Evolutionary conservation across 345 rosid species (phyloP).

Genomic region (Bruguiera parviflora): DNA sequence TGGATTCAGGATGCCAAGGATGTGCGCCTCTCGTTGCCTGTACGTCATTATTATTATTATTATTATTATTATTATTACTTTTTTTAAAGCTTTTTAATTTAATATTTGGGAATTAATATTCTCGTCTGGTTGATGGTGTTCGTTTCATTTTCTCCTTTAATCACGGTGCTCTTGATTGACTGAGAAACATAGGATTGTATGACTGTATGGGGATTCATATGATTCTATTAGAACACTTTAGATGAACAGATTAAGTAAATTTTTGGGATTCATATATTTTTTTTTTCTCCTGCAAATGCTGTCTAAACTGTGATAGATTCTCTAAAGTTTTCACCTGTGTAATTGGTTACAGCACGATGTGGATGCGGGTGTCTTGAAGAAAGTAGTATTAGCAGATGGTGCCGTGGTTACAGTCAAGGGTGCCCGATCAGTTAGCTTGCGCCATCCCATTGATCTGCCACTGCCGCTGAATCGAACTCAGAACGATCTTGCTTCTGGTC

Average conservation of each 20-base stretch:
- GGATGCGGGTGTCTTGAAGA: conserved; percentile 89
- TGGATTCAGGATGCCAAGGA: conserved; percentile 94
- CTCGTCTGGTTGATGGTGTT: no score
- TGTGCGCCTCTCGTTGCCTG: conserved; percentile 82
- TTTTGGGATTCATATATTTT: background rate
- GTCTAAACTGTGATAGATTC: no score
- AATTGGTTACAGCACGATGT: conserved; percentile 76
- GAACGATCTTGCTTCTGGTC: conserved; percentile 76
- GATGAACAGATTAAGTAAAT: no score
- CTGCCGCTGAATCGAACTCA: conserved; percentile 66
- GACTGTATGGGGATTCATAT: no score
- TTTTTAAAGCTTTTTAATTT: background rate
- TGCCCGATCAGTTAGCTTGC: conserved; percentile 91
- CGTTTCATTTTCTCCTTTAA: no score
- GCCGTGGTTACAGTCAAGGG: conserved; percentile 90
- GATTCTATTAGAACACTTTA: no score
- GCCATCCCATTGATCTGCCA: conserved; percentile 75
- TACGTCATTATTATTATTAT: conserved; percentile 10
- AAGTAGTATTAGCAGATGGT: conserved; percentile 84
- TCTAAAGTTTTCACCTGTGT: background rate
- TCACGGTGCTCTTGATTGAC: background rate
- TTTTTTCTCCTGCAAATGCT: no score
- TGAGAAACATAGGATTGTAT: no score
- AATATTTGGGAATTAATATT: background rate
- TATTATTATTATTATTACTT: background rate